Evolutionary conservation across 2,329 filamentous ascomycete species (phyloP), one percentile per base, ranked within the genome.

Genomic region (Cercospora sesami): DNA sequence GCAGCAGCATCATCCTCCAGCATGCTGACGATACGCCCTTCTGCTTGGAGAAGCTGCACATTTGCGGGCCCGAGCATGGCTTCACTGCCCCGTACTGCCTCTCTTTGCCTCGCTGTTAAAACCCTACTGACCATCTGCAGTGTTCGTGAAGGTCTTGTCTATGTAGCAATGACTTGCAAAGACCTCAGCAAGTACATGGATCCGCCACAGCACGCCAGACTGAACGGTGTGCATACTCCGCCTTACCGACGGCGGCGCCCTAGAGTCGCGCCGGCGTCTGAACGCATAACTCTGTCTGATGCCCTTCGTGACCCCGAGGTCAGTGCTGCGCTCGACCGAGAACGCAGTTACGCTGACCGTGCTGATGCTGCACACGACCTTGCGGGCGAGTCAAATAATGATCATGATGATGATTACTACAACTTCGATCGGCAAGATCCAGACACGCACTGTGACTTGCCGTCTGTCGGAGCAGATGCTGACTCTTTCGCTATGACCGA

Each of bases 111-210:
- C 9, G 51, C 14, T 62, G 4, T 53, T 60, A 30, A 39, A 36
- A 16, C 39, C 12, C 45, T 48, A 69, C 80, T 84, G 72, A 83
- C 74, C 66, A 66, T 69, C 62, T 65, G 64, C 77, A 94, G 92
- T 64, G 90, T 97, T 63, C 90, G 94, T 79, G 91, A 96, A 84
- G 94, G 95, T 55, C 90, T 97, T 86, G 87, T 98, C 0, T 97
- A 97, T 76, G 86, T 98, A 30, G 87, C 92, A 57, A 97, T 97
- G 94, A 86, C 89, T 48, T 87, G 89, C 42, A 89, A 96, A 72
- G 90, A 95, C 68, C 82, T 95, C 1, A 81, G 95, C 53, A 86
- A 75, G 31, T 77, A 78, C 63, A 73, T 77, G 61, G 76, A 77
- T 58, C 75, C 75, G 21, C 76, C 76, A 23, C 63, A 65, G 21